Base-by-base conservation (phyloP, 306 rosid genomes). In the Sesbania bispinosa region DNA sequence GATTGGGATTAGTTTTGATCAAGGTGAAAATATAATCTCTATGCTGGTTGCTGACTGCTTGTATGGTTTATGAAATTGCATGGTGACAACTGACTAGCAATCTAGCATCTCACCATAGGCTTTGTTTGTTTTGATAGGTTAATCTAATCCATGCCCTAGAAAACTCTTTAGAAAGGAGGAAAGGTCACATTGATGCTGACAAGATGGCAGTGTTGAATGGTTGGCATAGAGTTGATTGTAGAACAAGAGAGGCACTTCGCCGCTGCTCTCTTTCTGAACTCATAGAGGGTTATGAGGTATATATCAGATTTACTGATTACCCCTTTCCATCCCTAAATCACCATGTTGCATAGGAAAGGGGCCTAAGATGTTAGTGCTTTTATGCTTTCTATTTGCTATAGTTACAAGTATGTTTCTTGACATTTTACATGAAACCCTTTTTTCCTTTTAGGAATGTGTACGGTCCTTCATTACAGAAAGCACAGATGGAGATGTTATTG, bases 181-280 rank as follows among this genome's bases (percentile, higher is more conserved):
- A 81, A 80, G 80, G 81, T 50, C 85, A 6, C 41, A 69, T 85
- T 74, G 93, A 90, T 81, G 72, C 87, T 50, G 87, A 90, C 71
- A 79, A 79, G 71, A 19, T 79, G 79, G 76, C 66, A 29, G 83
- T 79, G 63, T 66, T 79, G 71, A 79, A 79, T 48, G 75, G 76
- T 21, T 79, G 83, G 83, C 83, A 29, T 21, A 87, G 96, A 80
- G 67, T 94, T 27, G 88, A 88, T 69, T 77, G 83, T 83, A 85
- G 81, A 80, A 91, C 97, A 64, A 90, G 98, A 69, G 96, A 89
- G 67, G 97, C 98, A 42, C 86, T 94, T 85, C 92, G 97, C 39
- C 96, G 89, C 59, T 83, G 97, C 42, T 89, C 69, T 79, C 87
- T 85, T 55, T 69, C 69, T 6, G 97, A 89, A 67, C 97, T 90